These are phyloP conservation scores for Pestalotiopsis sp. DNA, from an alignment of 2,329 filamentous ascomycete genomes.

Conservation along the genomic window DNA sequence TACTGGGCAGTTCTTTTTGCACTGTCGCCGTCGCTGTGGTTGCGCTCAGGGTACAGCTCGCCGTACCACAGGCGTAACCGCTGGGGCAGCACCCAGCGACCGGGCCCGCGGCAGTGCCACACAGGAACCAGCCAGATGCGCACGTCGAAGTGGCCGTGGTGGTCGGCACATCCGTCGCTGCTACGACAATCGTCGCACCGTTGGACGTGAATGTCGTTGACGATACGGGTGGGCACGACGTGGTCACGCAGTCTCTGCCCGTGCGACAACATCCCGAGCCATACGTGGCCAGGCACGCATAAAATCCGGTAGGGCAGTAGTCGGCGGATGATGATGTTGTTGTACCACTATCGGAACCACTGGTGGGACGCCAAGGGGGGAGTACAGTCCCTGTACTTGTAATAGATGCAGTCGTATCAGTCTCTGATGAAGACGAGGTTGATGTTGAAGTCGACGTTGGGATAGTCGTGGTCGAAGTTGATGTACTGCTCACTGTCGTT, in stretches of 20 bases:
- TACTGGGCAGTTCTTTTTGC: conserved; percentile 49
- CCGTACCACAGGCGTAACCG: conserved; percentile 71
- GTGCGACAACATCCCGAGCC: conserved; percentile 86
- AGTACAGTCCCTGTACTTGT: conserved; percentile 38
- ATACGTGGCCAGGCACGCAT: conserved; percentile 82
- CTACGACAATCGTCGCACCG: conserved; percentile 71
- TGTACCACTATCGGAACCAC: conserved; percentile 35
- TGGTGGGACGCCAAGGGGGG: conserved; percentile 31
- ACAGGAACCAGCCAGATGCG: conserved; percentile 78
- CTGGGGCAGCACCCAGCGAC: conserved; percentile 82
- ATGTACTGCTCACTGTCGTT: conserved; percentile 29
- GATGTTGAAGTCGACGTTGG: conserved; percentile 17
- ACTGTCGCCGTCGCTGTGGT: conserved; percentile 56
- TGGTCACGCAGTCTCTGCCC: conserved; percentile 79
- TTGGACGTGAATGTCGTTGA: conserved; percentile 66
- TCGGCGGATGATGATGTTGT: conserved; percentile 30
- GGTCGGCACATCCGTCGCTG: conserved; percentile 46
- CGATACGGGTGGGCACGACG: conserved; percentile 66
- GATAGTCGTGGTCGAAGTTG: conserved; percentile 32
- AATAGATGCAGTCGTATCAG: conserved; percentile 24
- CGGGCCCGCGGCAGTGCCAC: conserved; percentile 53
- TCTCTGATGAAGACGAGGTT: conserved; percentile 22
- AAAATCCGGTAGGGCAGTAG: conserved; percentile 85
- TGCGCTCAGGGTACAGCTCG: conserved; percentile 65
- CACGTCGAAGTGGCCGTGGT: conserved; percentile 51